phyloP scores from a whole-genome alignment of 352 stramenopile genomes.

The Globisporangium splendens region DNA sequence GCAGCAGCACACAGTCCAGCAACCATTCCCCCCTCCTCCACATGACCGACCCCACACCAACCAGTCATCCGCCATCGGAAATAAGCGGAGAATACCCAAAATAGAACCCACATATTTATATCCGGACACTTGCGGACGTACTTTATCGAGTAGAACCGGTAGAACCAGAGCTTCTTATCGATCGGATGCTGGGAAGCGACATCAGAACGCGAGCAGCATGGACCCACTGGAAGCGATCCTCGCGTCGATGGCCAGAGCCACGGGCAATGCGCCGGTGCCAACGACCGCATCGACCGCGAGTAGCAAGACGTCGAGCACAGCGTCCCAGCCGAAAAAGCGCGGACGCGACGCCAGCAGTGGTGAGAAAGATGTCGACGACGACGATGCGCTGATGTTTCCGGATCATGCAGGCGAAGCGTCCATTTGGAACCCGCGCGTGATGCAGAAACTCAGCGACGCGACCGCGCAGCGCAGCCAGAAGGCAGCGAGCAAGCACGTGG shows the following conservation, averaged over 20 bases:
- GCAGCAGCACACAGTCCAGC: neutral
- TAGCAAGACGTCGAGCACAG: neutral
- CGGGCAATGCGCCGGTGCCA: conserved; percentile 43
- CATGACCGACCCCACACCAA: conserved; percentile 6
- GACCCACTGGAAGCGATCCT: conserved; percentile 75
- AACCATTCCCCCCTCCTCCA: conserved; percentile 1
- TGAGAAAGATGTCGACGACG: conserved; percentile 8
- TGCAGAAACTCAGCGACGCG: conserved; percentile 24
- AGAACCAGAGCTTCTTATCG: neutral
- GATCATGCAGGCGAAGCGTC: conserved; percentile 1
- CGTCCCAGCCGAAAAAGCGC: conserved; percentile 29
- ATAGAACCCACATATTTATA: neutral
- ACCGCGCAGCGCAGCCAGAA: conserved; percentile 10
- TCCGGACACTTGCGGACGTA: conserved; percentile 2
- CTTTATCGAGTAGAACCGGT: conserved; percentile 7
- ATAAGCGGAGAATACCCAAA: neutral
- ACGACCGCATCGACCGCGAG: neutral
- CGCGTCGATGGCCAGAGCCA: conserved; percentile 74
- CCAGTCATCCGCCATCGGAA: conserved; percentile 8
- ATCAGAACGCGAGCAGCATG: conserved; percentile 9
- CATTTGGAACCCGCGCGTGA: conserved; percentile 56
- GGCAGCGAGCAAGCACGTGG: conserved; percentile 7
- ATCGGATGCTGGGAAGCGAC: no score
- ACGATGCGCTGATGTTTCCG: conserved; percentile 1
- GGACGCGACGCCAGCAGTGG: conserved; percentile 13